phyloP scores from a whole-genome alignment of 768 basidiomycete species.

The Trametes cinnabarina region DNA sequence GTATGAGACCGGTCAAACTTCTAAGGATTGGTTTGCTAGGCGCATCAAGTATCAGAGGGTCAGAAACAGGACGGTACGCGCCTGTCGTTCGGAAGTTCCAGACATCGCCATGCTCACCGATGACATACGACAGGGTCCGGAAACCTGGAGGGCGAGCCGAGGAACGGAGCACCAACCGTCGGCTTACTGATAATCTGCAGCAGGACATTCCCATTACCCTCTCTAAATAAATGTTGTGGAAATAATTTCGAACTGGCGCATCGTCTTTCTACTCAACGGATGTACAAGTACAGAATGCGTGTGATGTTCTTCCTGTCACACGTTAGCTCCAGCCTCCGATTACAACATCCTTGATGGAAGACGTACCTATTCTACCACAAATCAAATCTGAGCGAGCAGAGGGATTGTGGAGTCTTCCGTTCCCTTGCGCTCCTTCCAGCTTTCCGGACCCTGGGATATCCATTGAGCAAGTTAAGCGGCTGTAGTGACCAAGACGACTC shows the following conservation, averaged over 20 bases:
- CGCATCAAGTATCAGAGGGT: slow-evolving; percentile 36
- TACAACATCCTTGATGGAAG: too few relatives aligned
- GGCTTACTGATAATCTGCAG: background rate
- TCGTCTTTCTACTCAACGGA: background rate
- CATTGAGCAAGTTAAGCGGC: background rate
- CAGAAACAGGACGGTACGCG: slow-evolving; percentile 17
- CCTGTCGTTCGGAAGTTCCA: background rate
- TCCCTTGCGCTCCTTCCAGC: slow-evolving; percentile 23
- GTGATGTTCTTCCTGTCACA: too few relatives aligned
- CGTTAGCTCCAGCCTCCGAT: too few relatives aligned
- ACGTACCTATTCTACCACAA: too few relatives aligned
- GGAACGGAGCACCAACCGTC: slow-evolving; percentile 16
- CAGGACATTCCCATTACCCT: background rate
- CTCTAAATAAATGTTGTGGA: too few relatives aligned
- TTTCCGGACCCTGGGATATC: slow-evolving; percentile 21
- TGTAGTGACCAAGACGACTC: too few relatives aligned
- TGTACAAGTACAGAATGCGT: background rate
- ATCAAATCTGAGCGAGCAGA: too few relatives aligned
- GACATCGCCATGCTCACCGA: background rate
- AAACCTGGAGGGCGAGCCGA: slow-evolving; percentile 10
- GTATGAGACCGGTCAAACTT: slow-evolving; percentile 35
- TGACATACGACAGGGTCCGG: slow-evolving; percentile 2
- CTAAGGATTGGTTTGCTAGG: slow-evolving; percentile 41
- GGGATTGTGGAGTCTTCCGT: slow-evolving; percentile 19
- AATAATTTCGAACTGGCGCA: background rate